Base-by-base conservation (phyloP, 148 eudicot species). In the Selenicereus undatus region DNA sequence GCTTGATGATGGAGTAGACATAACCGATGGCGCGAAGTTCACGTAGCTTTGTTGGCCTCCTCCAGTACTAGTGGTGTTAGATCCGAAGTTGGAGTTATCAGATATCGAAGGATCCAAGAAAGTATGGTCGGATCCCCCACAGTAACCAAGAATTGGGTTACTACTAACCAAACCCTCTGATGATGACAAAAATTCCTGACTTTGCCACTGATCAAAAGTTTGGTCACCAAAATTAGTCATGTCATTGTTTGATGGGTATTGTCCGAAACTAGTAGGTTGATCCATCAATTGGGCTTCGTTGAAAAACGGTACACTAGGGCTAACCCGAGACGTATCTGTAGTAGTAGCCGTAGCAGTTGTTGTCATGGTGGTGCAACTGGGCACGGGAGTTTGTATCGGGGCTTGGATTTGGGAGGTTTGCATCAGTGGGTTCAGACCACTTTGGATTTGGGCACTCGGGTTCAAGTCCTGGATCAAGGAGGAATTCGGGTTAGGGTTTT, bases 1-100 rank as follows among this genome's bases (percentile, higher is more conserved):
- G 83, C 93, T 91, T 26, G 98, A 89, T 18, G 93, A 86, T n/a
- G 93, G 93, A 3, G 92, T 90, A 17, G 95, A 91, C 78, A 92
- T 84, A 22, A 83, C 86, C 0, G 98, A 93, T 10, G 97, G 86
- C n/a, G 81, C 77, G 54, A 88, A 89, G 69, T 88, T 81, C 81
- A 84, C 21, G 77, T 89, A 84, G 65, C 78, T 86, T 20, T 87
- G 84, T 35, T 86, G 75, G 50, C 42, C 86, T 64, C 11, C 68
- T 22, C 68, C 68, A 6, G 27, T 62, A 10, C 68, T 64, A 22
- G 29, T 64, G 29, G 68, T 64, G 68, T 64, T 64, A 64, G 68
- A 64, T 64, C 68, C 68, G 68, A 64, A 64, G 29, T 64, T 64
- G 13, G 68, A 64, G 81, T 83, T 79, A 73, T 89, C 86, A 0